Percentiles rank a stretch among this genome's conserved stretches.
Conservation (phyloP, 2,329 filamentous ascomycete genomes). For the Pseudophaeomoniella oleicola region DNA sequence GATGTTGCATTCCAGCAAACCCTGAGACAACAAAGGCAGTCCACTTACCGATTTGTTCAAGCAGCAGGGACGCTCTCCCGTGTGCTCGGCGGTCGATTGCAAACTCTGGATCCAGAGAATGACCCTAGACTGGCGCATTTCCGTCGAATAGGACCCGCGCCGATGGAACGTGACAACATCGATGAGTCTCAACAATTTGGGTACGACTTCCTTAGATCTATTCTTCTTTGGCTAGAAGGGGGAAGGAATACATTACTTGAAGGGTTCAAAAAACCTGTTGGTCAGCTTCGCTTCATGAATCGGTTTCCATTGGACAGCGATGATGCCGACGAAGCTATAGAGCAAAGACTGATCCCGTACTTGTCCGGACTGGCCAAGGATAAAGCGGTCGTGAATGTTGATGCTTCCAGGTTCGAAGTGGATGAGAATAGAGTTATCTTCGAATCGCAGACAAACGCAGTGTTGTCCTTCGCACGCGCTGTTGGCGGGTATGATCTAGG, state of each 20-base stretch:
- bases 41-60: conserved; percentile 46
- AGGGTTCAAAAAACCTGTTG: conserved; percentile 37
- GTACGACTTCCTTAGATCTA: conserved; percentile 52
- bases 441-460: conserved; percentile 36
- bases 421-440: conserved; percentile 40
- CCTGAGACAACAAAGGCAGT: conserved; percentile 39
- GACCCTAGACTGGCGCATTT: conserved; percentile 29
- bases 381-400: conserved; percentile 37
- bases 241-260: conserved; percentile 39
- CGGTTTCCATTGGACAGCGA: conserved; percentile 39
- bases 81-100: conserved; percentile 38
- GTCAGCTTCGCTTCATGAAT: conserved; percentile 22
- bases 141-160: conserved; percentile 31
- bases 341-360: conserved; percentile 44
- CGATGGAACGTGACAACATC: conserved; percentile 24
- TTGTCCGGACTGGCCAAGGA: conserved; percentile 38
- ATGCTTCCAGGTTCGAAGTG: conserved; percentile 42
- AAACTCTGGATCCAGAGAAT: conserved; percentile 24
- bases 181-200: conserved; percentile 36
- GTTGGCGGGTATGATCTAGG: conserved; percentile 34
- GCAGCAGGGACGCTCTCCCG: conserved; percentile 43
- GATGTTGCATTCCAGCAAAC: conserved; percentile 41
- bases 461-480: conserved; percentile 40
- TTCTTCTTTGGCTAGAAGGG: conserved; percentile 47
- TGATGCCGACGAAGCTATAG: conserved; percentile 37